Conservation (phyloP, 164 flowering plant genomes). For the Vitis rupestris region DNA sequence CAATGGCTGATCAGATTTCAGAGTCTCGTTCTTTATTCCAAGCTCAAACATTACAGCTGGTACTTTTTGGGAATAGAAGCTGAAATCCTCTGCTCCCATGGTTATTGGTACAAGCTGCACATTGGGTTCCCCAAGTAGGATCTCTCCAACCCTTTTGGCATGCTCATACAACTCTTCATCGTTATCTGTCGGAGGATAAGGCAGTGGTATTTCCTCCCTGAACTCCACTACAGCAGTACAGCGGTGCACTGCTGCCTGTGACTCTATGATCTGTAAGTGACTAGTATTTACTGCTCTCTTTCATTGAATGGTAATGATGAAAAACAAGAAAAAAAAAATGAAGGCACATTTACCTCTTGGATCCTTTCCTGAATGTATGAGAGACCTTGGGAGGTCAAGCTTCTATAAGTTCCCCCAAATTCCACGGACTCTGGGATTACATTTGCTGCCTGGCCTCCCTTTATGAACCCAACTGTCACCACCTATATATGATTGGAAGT, state of each 20-base stretch:
- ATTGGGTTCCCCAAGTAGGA: constrained; percentile 22
- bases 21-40: constrained; percentile 21
- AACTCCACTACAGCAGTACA: constrained; percentile 26
- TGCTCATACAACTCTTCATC: constrained; percentile 28
- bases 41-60: constrained; percentile 21
- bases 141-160: constrained; percentile 20
- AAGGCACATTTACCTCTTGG: constrained; percentile 23
- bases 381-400: constrained; percentile 34
- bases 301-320: neutral
- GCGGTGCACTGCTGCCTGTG: constrained; percentile 27
- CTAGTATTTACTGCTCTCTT: neutral
- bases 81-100: constrained; percentile 34
- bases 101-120: constrained; percentile 20
- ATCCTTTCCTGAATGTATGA: constrained; percentile 23
- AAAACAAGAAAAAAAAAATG: neutral
- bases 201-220: constrained; percentile 23
- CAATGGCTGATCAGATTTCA: constrained; percentile 17
- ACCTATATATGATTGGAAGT: constrained; percentile 20
- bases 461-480: constrained; percentile 29
- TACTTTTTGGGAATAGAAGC: constrained; percentile 23
- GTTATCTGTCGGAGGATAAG: constrained; percentile 26
- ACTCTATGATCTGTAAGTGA: constrained; percentile 20
- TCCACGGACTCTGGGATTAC: constrained; percentile 29
- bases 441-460: constrained; percentile 30
- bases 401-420: constrained; percentile 39